phyloP scores from a whole-genome alignment of 139 green algal genomes.

The Monoraphidium neglectum region DNA sequence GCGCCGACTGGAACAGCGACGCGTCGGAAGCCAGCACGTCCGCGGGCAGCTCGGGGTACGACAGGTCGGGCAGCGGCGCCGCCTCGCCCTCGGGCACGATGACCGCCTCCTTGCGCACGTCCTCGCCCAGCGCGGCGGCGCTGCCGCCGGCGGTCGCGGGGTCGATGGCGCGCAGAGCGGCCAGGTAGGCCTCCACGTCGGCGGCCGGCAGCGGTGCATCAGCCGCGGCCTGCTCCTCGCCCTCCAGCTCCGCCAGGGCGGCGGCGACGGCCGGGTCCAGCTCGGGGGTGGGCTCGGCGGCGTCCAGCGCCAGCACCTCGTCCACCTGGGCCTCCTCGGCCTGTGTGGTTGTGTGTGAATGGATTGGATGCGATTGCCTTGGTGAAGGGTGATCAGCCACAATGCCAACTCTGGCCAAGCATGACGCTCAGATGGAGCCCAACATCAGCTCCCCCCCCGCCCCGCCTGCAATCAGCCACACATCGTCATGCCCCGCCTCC shows the following conservation, averaged over 20 bases:
- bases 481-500: too few relatives aligned
- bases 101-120: not conserved
- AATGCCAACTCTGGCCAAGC: too few relatives aligned
- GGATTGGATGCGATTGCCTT: too few relatives aligned
- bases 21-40: not conserved
- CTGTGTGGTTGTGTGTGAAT: too few relatives aligned
- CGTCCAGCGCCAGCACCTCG: not conserved
- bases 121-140: not conserved
- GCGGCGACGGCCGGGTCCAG: not conserved
- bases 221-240: not conserved
- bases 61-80: not conserved
- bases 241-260: not conserved
- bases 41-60: not conserved
- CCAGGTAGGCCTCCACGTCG: not conserved
- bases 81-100: not conserved
- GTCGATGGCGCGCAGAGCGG: not conserved
- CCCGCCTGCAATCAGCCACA: too few relatives aligned
- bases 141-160: too few relatives aligned
- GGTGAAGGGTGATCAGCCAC: too few relatives aligned
- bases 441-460: too few relatives aligned
- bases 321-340: not conserved
- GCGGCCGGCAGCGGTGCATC: not conserved
- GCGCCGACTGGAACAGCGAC: not conserved
- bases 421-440: too few relatives aligned
- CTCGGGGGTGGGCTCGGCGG: not conserved